Conservation (phyloP, 2,329 filamentous ascomycete genomes). For the Cadophora sp. region DNA sequence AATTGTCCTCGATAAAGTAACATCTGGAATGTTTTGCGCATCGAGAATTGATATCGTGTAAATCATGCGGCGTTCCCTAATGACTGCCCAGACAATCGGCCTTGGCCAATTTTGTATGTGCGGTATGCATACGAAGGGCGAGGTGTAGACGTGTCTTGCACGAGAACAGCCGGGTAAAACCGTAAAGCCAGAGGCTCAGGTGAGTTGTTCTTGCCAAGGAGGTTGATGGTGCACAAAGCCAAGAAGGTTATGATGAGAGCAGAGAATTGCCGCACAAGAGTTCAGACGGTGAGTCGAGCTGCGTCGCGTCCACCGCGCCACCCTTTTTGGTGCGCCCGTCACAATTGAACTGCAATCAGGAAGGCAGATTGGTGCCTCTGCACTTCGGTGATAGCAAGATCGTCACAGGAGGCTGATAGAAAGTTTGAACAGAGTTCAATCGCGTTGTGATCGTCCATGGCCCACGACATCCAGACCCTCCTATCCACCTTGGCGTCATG, state of each 20-base stretch:
- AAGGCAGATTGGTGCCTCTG: not conserved
- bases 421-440: not conserved
- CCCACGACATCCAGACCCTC: not conserved
- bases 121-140: not conserved
- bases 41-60: not conserved
- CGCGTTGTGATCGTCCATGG: not conserved
- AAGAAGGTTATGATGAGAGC: not conserved
- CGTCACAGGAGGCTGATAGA: conserved; percentile 8
- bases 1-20: not conserved
- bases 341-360: not conserved
- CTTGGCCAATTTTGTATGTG: not conserved
- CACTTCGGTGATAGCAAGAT: not conserved
- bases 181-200: not conserved
- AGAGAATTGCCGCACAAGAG: not conserved
- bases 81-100: not conserved
- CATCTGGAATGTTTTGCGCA: conserved; percentile 1
- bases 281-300: not conserved
- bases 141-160: not conserved
- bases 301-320: not conserved
- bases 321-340: not conserved
- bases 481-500: conserved; percentile 5
- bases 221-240: not conserved
- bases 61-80: not conserved
- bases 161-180: not conserved
- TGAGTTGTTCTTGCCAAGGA: not conserved